A percentile compares a stretch with the other conserved stretches of the same genome.
Conservation (phyloP, 352 stramenopile genomes). For the Phytopythium boreale region DNA sequence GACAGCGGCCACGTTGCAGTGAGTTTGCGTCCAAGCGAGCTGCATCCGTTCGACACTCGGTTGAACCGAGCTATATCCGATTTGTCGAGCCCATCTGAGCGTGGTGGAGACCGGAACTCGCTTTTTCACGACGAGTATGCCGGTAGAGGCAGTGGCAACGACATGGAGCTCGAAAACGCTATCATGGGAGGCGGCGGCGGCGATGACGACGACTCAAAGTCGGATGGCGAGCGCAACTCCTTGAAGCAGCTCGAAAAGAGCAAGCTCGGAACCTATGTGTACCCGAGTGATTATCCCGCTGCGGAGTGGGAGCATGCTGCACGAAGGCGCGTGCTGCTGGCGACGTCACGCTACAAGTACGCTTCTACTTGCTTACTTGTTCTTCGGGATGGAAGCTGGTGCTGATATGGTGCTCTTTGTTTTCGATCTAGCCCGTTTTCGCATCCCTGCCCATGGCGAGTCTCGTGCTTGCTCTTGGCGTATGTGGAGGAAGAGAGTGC, state of each 20-base stretch:
- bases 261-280: constrained; percentile 61
- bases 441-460: constrained; percentile 69
- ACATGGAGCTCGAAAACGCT: constrained; percentile 14
- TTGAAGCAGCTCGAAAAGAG: constrained; percentile 60
- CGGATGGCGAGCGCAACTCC: constrained; percentile 27
- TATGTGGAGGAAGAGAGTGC: constrained; percentile 78
- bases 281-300: constrained; percentile 55
- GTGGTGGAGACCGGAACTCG: constrained; percentile 27
- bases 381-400: not conserved
- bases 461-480: constrained; percentile 59
- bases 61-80: constrained; percentile 36
- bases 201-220: constrained; percentile 18
- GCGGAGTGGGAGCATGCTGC: constrained; percentile 57
- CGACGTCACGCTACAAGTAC: constrained; percentile 70
- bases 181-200: not conserved
- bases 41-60: constrained; percentile 20
- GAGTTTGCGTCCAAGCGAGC: constrained; percentile 21
- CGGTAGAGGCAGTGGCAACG: not conserved
- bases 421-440: constrained; percentile 49
- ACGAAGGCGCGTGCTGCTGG: constrained; percentile 60
- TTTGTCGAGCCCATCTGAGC: constrained; percentile 35
- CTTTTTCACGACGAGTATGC: constrained; percentile 22
- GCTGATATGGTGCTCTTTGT: constrained; percentile 1
- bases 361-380: constrained; percentile 7
- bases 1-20: constrained; percentile 31